phyloP scores from a whole-genome alignment of 73 alveolate genomes.

The Blepharisma stoltei region DNA sequence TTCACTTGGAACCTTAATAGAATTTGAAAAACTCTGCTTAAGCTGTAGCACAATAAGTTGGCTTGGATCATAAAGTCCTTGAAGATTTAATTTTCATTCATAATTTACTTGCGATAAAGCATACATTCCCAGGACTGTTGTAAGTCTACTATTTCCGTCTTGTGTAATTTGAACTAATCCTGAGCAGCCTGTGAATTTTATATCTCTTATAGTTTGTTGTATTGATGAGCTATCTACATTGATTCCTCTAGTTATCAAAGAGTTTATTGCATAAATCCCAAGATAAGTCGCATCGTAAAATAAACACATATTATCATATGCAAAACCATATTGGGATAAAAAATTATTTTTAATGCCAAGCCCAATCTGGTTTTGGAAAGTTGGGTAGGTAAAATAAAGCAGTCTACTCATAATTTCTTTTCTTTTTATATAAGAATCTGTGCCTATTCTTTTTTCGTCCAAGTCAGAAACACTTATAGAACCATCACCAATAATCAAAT shows the following conservation, averaged over 20 bases:
- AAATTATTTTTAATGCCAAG: background rate
- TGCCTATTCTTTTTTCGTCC: too few relatives aligned
- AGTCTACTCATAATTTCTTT: conserved; percentile 17
- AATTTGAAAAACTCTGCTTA: too few relatives aligned
- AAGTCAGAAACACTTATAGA: background rate
- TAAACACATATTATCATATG: background rate
- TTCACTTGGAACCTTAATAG: too few relatives aligned
- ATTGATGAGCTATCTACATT: background rate
- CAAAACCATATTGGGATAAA: background rate
- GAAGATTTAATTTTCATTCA: too few relatives aligned
- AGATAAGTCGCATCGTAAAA: background rate
- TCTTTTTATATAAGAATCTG: conserved; percentile 4
- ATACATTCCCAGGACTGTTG: too few relatives aligned
- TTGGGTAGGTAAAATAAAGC: background rate
- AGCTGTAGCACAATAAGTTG: too few relatives aligned
- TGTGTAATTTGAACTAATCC: conserved; percentile 4
- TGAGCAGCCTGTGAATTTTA: conserved; percentile 6
- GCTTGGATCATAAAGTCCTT: too few relatives aligned
- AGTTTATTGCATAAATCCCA: background rate
- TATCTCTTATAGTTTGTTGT: background rate
- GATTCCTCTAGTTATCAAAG: background rate
- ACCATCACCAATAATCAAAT: background rate
- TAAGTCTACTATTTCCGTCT: background rate
- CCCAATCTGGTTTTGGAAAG: background rate
- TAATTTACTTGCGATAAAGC: too few relatives aligned